Percentiles rank a stretch among this genome's conserved stretches.
phyloP scores from a whole-genome alignment of 2,329 filamentous ascomycete species.

The Phoma sp. region DNA sequence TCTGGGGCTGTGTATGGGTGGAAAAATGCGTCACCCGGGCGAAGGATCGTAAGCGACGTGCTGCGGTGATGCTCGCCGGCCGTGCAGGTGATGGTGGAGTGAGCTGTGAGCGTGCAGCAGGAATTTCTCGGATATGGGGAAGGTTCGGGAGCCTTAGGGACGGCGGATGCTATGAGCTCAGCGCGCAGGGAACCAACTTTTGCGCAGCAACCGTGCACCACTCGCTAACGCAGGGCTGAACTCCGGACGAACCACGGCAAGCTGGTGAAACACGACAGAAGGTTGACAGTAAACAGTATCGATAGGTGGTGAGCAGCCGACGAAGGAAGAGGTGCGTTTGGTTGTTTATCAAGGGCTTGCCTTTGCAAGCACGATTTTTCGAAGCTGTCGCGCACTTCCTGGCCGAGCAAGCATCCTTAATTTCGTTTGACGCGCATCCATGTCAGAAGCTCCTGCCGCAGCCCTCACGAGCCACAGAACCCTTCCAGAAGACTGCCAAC shows the following conservation, averaged over 20 bases:
- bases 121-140: slow-evolving; percentile 36
- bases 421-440: slow-evolving; percentile 34
- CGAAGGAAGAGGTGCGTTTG: neutral
- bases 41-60: slow-evolving; percentile 11
- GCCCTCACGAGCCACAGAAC: slow-evolving; percentile 12
- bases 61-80: slow-evolving; percentile 10
- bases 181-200: slow-evolving; percentile 29
- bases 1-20: slow-evolving; percentile 16
- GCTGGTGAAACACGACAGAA: slow-evolving; percentile 13
- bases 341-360: slow-evolving; percentile 3
- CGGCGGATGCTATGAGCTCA: slow-evolving; percentile 28
- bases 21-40: slow-evolving; percentile 13
- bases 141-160: slow-evolving; percentile 18
- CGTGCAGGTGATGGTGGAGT: slow-evolving; percentile 33
- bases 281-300: slow-evolving; percentile 14
- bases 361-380: slow-evolving; percentile 10
- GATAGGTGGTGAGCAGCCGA: slow-evolving; percentile 7
- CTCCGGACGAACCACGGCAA: slow-evolving; percentile 15
- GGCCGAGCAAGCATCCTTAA: slow-evolving; percentile 27
- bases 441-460: slow-evolving; percentile 18
- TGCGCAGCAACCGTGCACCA: slow-evolving; percentile 22
- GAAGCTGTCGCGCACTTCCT: slow-evolving; percentile 14
- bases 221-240: slow-evolving; percentile 17
- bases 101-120: slow-evolving; percentile 24
- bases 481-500: slow-evolving; percentile 13